These are phyloP conservation scores for Carex pumila DNA, from an alignment of 176 grass and related monocot genomes.

Conservation along the genomic window DNA sequence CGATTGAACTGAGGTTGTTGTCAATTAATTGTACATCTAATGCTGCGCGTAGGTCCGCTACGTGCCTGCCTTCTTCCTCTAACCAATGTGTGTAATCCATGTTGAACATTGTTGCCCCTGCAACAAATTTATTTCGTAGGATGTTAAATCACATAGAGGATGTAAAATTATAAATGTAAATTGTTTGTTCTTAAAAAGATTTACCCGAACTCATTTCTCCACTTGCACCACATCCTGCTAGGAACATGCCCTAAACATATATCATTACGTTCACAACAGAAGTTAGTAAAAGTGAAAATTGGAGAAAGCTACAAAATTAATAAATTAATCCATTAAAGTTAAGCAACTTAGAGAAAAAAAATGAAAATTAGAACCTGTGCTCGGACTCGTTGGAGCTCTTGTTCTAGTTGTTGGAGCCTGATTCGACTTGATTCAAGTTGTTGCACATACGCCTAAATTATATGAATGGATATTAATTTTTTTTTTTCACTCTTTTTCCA, in stretches of 20 bases:
- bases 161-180: background rate
- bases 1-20: conserved; percentile 49
- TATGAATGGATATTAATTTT: background rate
- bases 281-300: conserved; percentile 8
- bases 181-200: background rate
- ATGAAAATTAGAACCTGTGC: conserved; percentile 53
- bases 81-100: conserved; percentile 88
- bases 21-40: conserved; percentile 71
- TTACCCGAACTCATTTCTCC: conserved; percentile 78
- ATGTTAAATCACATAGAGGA: too few relatives aligned
- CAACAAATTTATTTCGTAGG: background rate
- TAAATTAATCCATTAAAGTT: background rate
- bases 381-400: conserved; percentile 81
- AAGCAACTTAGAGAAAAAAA: conserved; percentile 12
- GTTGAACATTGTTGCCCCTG: conserved; percentile 86
- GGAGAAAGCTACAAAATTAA: conserved; percentile 5
- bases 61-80: conserved; percentile 61
- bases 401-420: conserved; percentile 89
- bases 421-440: conserved; percentile 86
- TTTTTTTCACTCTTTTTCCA: background rate
- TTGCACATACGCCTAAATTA: conserved; percentile 79
- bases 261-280: background rate
- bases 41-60: conserved; percentile 48
- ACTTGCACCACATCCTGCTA: conserved; percentile 60
- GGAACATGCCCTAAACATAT: conserved; percentile 66